Conservation (phyloP, 495 filamentous ascomycete species). For the Platismatia glauca region DNA sequence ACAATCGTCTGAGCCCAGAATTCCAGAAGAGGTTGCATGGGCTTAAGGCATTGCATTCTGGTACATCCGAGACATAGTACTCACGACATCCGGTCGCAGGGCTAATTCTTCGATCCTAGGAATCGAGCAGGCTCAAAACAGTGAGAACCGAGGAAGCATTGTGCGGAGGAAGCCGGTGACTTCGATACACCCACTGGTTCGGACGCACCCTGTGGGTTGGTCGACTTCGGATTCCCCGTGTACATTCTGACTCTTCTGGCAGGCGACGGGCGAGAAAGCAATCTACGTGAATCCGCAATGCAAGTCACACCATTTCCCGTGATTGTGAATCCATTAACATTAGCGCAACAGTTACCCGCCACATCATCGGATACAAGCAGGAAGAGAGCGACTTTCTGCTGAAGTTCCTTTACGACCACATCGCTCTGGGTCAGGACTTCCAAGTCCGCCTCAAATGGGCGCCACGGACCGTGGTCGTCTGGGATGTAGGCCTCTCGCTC, state of each 20-base stretch:
- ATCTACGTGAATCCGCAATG: constrained; percentile 81
- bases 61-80: constrained; percentile 25
- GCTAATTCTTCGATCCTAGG: not conserved
- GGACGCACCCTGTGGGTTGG: constrained; percentile 56
- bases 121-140: constrained; percentile 54
- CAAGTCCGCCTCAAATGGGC: constrained; percentile 83
- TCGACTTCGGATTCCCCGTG: not conserved
- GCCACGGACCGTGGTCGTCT: constrained; percentile 74
- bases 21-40: constrained; percentile 68
- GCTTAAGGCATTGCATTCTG: constrained; percentile 67
- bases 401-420: constrained; percentile 84
- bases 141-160: constrained; percentile 47
- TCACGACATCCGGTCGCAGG: not conserved
- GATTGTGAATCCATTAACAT: not conserved
- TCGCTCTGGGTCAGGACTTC: constrained; percentile 74
- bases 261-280: constrained; percentile 69
- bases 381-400: constrained; percentile 71
- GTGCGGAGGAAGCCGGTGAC: constrained; percentile 62
- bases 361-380: constrained; percentile 66
- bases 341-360: constrained; percentile 47
- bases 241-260: not conserved
- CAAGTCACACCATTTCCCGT: constrained; percentile 35
- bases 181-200: constrained; percentile 62
- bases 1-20: constrained; percentile 61
- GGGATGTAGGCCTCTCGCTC: constrained; percentile 48